These are phyloP conservation scores for Sporothrix protearum DNA, from an alignment of 2,329 filamentous ascomycete species.

Conservation along the genomic window DNA sequence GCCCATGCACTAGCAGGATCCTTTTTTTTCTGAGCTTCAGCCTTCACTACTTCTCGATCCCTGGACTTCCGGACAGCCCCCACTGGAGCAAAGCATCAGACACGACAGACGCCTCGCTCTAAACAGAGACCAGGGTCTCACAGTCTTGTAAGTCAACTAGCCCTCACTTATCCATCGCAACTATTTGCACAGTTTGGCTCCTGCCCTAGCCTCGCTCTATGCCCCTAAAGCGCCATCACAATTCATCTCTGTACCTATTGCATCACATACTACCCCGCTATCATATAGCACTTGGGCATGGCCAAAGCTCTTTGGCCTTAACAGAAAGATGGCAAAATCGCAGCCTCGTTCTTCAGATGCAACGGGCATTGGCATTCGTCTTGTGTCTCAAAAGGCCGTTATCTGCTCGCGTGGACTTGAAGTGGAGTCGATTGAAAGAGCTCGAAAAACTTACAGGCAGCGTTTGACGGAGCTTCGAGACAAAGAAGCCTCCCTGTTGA, in stretches of 20 bases:
- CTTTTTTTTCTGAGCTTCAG: not conserved
- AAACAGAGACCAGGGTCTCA: conserved; percentile 9
- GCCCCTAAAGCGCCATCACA: not conserved
- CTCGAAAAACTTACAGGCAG: not conserved
- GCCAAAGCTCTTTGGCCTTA: not conserved
- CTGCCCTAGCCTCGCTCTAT: not conserved
- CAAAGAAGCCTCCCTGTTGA: not conserved
- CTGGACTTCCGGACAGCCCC: conserved; percentile 1
- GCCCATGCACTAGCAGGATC: not conserved
- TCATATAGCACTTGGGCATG: not conserved
- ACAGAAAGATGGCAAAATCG: not conserved
- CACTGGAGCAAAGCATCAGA: not conserved
- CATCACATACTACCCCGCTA: not conserved
- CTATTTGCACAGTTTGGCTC: not conserved
- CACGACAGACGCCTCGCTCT: not conserved
- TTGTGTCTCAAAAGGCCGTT: not conserved
- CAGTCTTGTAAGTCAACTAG: not conserved
- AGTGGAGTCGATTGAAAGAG: not conserved
- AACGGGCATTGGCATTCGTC: not conserved
- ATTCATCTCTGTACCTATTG: not conserved
- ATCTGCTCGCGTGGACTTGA: conserved; percentile 2
- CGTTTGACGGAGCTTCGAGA: not conserved
- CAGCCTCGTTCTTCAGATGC: not conserved
- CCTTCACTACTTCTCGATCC: not conserved
- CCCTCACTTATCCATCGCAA: not conserved